Base-by-base conservation (phyloP, 2,329 filamentous ascomycete species). In the Penicillium sp. region DNA sequence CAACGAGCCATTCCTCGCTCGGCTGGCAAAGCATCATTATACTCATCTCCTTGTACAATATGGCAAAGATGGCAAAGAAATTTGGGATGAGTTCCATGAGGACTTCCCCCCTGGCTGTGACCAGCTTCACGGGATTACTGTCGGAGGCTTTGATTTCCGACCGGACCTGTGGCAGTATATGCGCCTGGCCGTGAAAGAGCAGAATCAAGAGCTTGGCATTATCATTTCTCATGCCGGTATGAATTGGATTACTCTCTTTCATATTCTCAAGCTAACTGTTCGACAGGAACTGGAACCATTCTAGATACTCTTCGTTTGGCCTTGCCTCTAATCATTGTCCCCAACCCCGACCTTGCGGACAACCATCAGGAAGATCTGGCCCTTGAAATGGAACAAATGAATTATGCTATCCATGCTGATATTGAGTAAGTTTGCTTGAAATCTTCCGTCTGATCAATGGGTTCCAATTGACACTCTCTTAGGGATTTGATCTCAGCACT, bases 291-390 rank as follows among this genome's bases (percentile, higher is more conserved):
- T 10, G 94, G 94, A 7, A 91, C 90, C 3, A 91, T 97, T 23
- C 80, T 97, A 0, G 91, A 92, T 68, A 90, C 87, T 0, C 83
- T 95, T 56, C 84, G 89, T 36, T 77, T 89, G 46, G 83, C 84
- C 12, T 77, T 91, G 0, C 87, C 90, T 2, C 77, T 97, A n/a
- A 82, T 99, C 43, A 90, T 96, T 1, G 91, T 99, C 2, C 89
- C 93, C 2, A 99, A 99, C 69, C 81, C 85, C 1, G 78, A 79
- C 6, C 81, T 99, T 0, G 81, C 96, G 62, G 86, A 95, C 66
- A 93, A 99, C 64, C 94, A 99, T 68, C 94, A 99, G 72, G 82
- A 85, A 17, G 91, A 97, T 70, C 82, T 99, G 48, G 93, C 93
- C 0, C 79, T 85, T 43, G 86, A 90, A 59, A 81, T 97, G 50